Evolutionary conservation across 495 filamentous ascomycete genomes (phyloP), one percentile per base, ranked within the genome.

Genomic region (Physcia stellaris): DNA sequence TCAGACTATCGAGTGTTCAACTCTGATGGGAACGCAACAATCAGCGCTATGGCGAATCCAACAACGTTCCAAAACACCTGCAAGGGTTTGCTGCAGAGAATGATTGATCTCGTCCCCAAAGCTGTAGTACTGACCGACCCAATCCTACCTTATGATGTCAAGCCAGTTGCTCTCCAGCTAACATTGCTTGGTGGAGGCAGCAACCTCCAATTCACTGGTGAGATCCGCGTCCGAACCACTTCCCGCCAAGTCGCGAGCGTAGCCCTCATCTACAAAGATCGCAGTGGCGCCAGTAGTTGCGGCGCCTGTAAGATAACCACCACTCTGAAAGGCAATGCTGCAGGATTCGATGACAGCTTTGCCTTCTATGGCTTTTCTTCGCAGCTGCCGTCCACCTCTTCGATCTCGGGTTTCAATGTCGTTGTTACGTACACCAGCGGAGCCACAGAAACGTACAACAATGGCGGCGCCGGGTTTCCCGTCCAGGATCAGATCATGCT

Each of bases 261-360:
- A 16, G 49, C 52, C 41, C 32, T 63, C 22, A 40, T 51, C 5
- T 63, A 61, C 45, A 54, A 48, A 36, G 52, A 60, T 36, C 45
- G 53, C 11, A 52, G 35, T 39, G 58, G 58, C 3, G 51, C 32
- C 58, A 20, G 59, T 55, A 6, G 42, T 32, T 5, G 48, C 16
- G 53, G 48, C 31, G 51, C 48, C 12, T 67, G 67, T 38, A 56
- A 59, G n/a, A 63, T 67, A 23, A 58, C 53, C 4, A 57, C 64
- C 4, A 59, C 52, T 13, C 39, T 62, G 22, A 54, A 60, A 20
- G 73, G 73, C 11, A 62, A 61, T 9, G 58, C 61, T 9, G 54
- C 52, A 24, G 73, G 73, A 6, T 74, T 76, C 35, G 73, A 78
- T 45, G 71, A 76, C 35, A 69, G 56, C 26, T 78, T 76, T 50